Percentiles rank a stretch among this genome's conserved stretches.
phyloP scores from a whole-genome alignment of 2,329 filamentous ascomycete genomes.

The Rosellinia necatrix region DNA sequence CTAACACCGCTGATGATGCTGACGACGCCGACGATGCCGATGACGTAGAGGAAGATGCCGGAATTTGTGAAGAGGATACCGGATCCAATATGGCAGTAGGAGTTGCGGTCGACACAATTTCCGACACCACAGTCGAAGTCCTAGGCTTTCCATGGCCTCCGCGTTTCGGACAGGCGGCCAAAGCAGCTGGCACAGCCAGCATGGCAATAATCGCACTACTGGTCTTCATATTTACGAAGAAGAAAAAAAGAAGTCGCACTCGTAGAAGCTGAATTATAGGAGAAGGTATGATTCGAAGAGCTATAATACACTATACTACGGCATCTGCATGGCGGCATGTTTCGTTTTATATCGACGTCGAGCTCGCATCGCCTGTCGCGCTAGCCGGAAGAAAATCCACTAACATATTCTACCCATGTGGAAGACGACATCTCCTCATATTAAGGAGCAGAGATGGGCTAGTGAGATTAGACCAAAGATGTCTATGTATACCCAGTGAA shows the following conservation, averaged over 20 bases:
- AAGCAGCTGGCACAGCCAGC: slow-evolving; percentile 18
- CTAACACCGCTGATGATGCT: not conserved
- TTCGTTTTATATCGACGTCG: slow-evolving; percentile 17
- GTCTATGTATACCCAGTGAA: too few relatives aligned
- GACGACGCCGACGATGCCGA: slow-evolving; percentile 1
- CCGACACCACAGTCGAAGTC: not conserved
- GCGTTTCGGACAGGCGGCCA: slow-evolving; percentile 20
- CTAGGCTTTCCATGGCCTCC: not conserved
- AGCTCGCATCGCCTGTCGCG: slow-evolving; percentile 8
- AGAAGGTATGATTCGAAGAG: not conserved
- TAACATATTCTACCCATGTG: not conserved
- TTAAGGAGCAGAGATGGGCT: slow-evolving; percentile 14
- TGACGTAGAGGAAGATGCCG: not conserved
- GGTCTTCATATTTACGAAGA: slow-evolving; percentile 15
- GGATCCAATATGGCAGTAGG: not conserved
- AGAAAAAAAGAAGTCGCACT: not conserved
- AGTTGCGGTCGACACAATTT: not conserved
- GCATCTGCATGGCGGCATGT: too few relatives aligned
- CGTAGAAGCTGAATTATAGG: not conserved
- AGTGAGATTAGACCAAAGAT: not conserved
- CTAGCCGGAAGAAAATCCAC: not conserved
- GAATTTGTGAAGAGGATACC: not conserved
- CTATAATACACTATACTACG: not conserved
- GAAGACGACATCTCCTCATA: not conserved
- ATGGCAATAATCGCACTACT: slow-evolving; percentile 10